Evolutionary conservation across 768 basidiomycete genomes (phyloP).

Genomic region (Cystofilobasidium ferigula): DNA sequence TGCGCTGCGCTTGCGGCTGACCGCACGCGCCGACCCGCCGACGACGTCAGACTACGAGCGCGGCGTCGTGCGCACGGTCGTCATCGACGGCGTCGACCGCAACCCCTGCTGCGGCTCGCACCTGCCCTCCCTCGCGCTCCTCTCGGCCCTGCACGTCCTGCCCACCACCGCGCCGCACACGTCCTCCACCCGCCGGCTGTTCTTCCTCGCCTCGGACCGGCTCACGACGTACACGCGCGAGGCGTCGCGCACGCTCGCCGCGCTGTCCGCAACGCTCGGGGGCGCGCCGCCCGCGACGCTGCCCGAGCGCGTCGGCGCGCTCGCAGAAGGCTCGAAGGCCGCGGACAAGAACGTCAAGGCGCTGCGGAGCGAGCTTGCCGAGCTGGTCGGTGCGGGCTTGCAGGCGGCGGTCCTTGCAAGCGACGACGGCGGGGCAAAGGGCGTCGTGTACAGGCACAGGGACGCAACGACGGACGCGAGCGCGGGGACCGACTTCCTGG

Average conservation of each 20-base stretch:
- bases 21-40: neutral
- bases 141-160: constrained; percentile 59
- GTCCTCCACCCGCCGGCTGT: constrained; percentile 55
- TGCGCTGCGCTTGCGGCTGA: neutral
- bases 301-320: constrained; percentile 50
- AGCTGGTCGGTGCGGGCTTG: neutral
- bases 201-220: constrained; percentile 72
- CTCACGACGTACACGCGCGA: constrained; percentile 53
- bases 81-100: constrained; percentile 71
- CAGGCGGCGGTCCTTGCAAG: neutral
- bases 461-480: constrained; percentile 3
- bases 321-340: constrained; percentile 27
- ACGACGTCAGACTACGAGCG: constrained; percentile 26
- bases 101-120: constrained; percentile 66
- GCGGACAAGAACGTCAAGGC: constrained; percentile 1
- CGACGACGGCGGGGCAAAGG: neutral
- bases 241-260: constrained; percentile 49
- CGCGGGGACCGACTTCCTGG: constrained; percentile 18
- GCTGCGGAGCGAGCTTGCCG: constrained; percentile 15
- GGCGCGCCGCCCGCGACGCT: constrained; percentile 49
- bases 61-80: constrained; percentile 59
- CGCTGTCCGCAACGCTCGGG: constrained; percentile 52
- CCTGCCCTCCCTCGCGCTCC: constrained; percentile 51
- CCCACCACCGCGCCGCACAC: constrained; percentile 35
- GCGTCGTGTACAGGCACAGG: constrained; percentile 3